Evolutionary conservation across 768 basidiomycete genomes (phyloP), one percentile per base, ranked within the genome.

Genomic region (Lentinula lateritia): DNA sequence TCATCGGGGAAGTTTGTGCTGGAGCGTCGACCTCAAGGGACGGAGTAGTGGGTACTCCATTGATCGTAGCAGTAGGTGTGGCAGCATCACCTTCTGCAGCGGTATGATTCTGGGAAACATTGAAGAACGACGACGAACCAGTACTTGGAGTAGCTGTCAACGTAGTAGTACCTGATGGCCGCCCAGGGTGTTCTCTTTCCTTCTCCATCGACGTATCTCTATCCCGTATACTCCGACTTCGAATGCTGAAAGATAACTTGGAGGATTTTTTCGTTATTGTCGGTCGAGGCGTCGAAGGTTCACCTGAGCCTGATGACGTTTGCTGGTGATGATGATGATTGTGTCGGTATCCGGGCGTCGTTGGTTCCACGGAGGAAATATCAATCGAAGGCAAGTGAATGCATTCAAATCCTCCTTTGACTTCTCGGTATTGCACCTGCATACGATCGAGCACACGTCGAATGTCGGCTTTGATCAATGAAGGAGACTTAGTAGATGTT

Each of bases 301-400:
- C 86, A 57, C 76, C 76, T n/a, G 84, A 82, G 20, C 78, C 80
- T 23, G 73, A 69, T 2, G 86, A 83, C 4, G 77, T 70, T 68
- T 72, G 77, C 60, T 74, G 78, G 38, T 66, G 74, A 60, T 73
- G 76, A 60, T 73, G 76, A 63, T 53, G 52, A 34, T 43, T 43
- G 13, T 48, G 48, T 28, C 9, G 72, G 60, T 53, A 75, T 71
- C 35, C 54, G 20, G 41, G 48, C 16, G 46, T 57, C 16, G 55
- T 48, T 7, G 61, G 65, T 9, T 85, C 82, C 12, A 96, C 80
- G 13, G 92, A 89, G 3, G 89, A 81, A 9, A 98, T 75, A 70
- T 97, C 95, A 72, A 98, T 98, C 34, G 93, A 95, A 0, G 96
- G 96, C 35, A 92, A 74, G 71, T 99, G 94, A 23, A 96, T 91